Base-by-base conservation (phyloP, 2,329 filamentous ascomycete genomes). In the Diaporthe sp. region DNA sequence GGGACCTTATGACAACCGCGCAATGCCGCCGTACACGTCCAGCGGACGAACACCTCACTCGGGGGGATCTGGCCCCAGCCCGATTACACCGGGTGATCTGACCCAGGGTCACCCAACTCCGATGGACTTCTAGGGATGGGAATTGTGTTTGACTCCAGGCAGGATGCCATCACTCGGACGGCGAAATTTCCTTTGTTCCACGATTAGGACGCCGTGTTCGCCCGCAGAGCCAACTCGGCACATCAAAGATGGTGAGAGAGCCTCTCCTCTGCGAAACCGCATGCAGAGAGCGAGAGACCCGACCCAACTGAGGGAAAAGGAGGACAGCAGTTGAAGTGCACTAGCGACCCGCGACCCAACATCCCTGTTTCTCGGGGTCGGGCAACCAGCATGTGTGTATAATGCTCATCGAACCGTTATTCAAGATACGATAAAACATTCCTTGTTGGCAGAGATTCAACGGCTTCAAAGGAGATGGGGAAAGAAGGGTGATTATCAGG, bases 1-100 rank as follows among this genome's bases (percentile, higher is more conserved):
- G 61, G 75, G 17, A 22, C 49, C 51, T 20, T 65, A 74, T 37
- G 79, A 79, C 17, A 80, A 79, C 68, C 80, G 79, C 51, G 77
- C 79, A 4, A 79, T 76, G 78, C 39, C 73, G 65, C 12, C 74
- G 47, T 28, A 44, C 44, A 25, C 61, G 28, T 42, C 70, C 5
- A 72, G 53, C 25, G 75, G 68, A 13, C 73, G 61, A n/a, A 76
- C 68, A 34, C 73, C 72, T 42, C 75, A 71, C 34, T 47, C 61
- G 9, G 47, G 20, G 9, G 47, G 20, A 34, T 25, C 53, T 17
- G 75, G 53, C 31, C 73, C 42, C 17, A 76, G 75, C 55, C 75
- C 75, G 17, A 74, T 71, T 8, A 76, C 75, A 10, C 73, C 73
- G 8, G 60, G 53, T n/a, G 55, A 76, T 42, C 37, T 76, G 44